A percentile compares a stretch with the other conserved stretches of the same genome.
Conservation (phyloP, 140 eudicot species). For the Ambrosia hybrid region DNA sequence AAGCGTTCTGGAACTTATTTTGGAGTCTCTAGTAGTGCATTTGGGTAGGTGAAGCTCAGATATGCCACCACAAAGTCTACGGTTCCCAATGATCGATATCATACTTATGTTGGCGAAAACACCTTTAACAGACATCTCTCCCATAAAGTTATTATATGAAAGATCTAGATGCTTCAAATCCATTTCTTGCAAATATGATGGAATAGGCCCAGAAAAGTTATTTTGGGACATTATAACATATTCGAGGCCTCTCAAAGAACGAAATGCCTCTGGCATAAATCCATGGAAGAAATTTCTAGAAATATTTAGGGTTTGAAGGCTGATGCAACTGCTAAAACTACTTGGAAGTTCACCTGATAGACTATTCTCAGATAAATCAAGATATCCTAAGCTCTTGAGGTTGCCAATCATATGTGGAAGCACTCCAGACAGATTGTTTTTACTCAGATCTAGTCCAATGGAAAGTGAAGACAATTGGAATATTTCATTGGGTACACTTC, state of each 20-base stretch:
- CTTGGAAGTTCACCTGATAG: constrained; percentile 33
- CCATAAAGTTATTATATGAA: constrained; percentile 35
- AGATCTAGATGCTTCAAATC: constrained; percentile 23
- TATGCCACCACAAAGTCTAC: constrained; percentile 37
- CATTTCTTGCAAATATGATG: constrained; percentile 20
- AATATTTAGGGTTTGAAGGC: constrained; percentile 14
- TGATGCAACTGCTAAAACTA: constrained; percentile 18
- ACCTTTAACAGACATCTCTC: constrained; percentile 28
- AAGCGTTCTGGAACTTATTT: neutral
- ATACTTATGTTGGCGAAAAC: constrained; percentile 28
- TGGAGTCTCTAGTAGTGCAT: constrained; percentile 11
- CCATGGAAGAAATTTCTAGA: constrained; percentile 25
- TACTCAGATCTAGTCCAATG: neutral
- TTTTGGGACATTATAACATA: constrained; percentile 32
- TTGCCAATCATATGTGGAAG: constrained; percentile 27
- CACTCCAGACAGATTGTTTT: constrained; percentile 29
- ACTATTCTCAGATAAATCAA: constrained; percentile 19
- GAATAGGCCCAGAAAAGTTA: constrained; percentile 39
- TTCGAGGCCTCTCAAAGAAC: constrained; percentile 21
- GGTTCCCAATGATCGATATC: constrained; percentile 19
- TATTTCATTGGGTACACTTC: constrained; percentile 30
- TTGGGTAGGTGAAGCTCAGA: constrained; percentile 31
- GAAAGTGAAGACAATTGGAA: constrained; percentile 19
- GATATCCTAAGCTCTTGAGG: neutral
- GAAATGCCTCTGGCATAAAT: constrained; percentile 6